Conservation (phyloP, 768 basidiomycete species). For the Boletus sp. region DNA sequence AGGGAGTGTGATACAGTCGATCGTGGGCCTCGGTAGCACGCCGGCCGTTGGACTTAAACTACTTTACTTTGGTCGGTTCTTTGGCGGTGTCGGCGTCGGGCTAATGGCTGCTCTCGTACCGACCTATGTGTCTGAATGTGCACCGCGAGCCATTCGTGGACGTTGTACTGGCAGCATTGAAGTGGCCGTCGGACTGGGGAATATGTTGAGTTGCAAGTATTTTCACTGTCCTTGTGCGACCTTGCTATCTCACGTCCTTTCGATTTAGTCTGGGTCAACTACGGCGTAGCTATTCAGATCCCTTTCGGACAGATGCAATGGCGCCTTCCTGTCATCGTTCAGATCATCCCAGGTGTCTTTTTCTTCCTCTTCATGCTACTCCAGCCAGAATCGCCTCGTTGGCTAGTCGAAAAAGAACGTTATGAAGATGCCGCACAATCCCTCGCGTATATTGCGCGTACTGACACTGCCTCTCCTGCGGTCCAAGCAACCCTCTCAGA, state of each 20-base stretch:
- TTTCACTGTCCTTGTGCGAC: not conserved
- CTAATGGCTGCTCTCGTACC: slow-evolving; percentile 35
- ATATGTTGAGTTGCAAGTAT: slow-evolving; percentile 35
- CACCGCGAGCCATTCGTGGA: slow-evolving; percentile 36
- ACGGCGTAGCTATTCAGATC: slow-evolving; percentile 27
- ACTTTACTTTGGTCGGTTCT: slow-evolving; percentile 39
- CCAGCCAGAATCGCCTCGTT: slow-evolving; percentile 42
- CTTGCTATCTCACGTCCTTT: not conserved
- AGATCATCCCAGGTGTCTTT: slow-evolving; percentile 39
- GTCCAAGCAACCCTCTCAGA: slow-evolving; percentile 33
- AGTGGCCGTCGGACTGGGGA: slow-evolving; percentile 32
- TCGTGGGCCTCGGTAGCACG: slow-evolving; percentile 32
- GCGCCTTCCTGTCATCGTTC: slow-evolving; percentile 36
- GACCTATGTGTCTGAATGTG: slow-evolving; percentile 37
- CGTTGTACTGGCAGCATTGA: slow-evolving; percentile 36
- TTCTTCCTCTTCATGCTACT: slow-evolving; percentile 36
- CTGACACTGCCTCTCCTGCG: slow-evolving; percentile 22
- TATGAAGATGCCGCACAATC: slow-evolving; percentile 33
- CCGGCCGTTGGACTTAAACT: slow-evolving; percentile 25
- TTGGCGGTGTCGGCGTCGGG: slow-evolving; percentile 48
- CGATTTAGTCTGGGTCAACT: slow-evolving; percentile 36
- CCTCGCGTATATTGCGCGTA: slow-evolving; percentile 30
- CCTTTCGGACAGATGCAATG: slow-evolving; percentile 32
- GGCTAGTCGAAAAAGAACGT: slow-evolving; percentile 36
- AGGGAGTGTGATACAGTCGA: slow-evolving; percentile 34